Percentiles rank a stretch among this genome's conserved stretches.
phyloP scores from a whole-genome alignment of 1,139 yeast genomes.

The Hemisphaericaspora xylanilytica region DNA sequence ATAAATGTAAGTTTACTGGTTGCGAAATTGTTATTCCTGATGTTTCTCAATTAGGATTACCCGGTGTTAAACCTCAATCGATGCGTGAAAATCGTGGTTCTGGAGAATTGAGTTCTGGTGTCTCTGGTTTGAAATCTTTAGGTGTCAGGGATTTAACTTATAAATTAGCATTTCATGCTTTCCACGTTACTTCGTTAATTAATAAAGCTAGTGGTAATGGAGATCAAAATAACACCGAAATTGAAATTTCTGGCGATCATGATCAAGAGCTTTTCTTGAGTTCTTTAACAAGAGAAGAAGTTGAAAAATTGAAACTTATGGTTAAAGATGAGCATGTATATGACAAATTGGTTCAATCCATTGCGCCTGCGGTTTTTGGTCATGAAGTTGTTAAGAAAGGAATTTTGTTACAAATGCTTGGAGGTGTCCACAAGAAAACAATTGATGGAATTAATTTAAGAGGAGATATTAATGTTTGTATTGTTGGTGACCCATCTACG shows the following conservation, averaged over 20 bases:
- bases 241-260: slow-evolving; percentile 37
- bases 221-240: slow-evolving; percentile 27
- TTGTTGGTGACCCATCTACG: slow-evolving; percentile 98
- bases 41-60: slow-evolving; percentile 91
- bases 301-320: slow-evolving; percentile 84
- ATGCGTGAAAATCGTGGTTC: slow-evolving; percentile 60
- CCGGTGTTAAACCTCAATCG: slow-evolving; percentile 90
- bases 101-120: slow-evolving; percentile 76
- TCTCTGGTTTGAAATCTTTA: slow-evolving; percentile 76
- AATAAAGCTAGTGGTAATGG: slow-evolving; percentile 43
- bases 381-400: slow-evolving; percentile 96
- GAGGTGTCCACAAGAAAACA: slow-evolving; percentile 95
- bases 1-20: slow-evolving; percentile 91
- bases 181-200: slow-evolving; percentile 69
- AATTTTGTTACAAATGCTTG: slow-evolving; percentile 77
- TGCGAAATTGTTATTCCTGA: slow-evolving; percentile 96
- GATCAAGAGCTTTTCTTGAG: slow-evolving; percentile 81
- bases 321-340: slow-evolving; percentile 87
- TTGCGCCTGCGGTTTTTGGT: slow-evolving; percentile 97
- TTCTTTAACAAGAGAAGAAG: slow-evolving; percentile 78
- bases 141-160: slow-evolving; percentile 96
- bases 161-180: slow-evolving; percentile 85
- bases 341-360: slow-evolving; percentile 78
- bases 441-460: slow-evolving; percentile 93
- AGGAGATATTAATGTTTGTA: slow-evolving; percentile 95